Base-by-base conservation (phyloP, 306 rosid species). In the Cotoneaster glaucophyllus region DNA sequence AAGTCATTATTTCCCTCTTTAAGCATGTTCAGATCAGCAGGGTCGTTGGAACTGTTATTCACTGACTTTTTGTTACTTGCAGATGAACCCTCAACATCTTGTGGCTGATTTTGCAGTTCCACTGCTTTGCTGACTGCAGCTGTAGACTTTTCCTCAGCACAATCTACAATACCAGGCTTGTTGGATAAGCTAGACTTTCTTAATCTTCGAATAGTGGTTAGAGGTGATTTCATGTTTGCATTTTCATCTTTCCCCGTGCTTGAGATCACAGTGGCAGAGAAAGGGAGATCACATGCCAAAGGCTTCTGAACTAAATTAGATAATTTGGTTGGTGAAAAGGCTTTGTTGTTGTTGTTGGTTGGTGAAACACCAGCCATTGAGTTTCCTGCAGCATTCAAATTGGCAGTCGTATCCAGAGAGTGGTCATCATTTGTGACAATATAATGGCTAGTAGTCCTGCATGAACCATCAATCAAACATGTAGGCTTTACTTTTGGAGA, bases 31-130 rank as follows among this genome's bases (percentile, higher is more conserved):
- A 75, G 45, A 56, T 70, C 54, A 69, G 74, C 74, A 78, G 78
- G 75, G 68, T 82, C 85, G 32, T 81, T 31, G 43, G 83, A 76
- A 62, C 74, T 85, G 73, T 73, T 78, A 70, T 70, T 77, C 63
- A 52, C 71, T 18, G 73, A 66, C 75, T 54, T 78, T 65, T 78
- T 79, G 26, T 80, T 83, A 76, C 76, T 85, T 24, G 81, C 78
- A 71, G 88, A 77, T 75, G 82, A 59, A 73, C 64, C 77, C 67
- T 28, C 76, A 10, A 71, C 74, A 82, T 31, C 77, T 69, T 79
- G 70, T 61, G 75, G 63, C 52, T 45, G 74, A 76, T 82, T 75
- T 66, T 71, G 79, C 67, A 85, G 74, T 78, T 78, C 83, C 59
- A 74, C 74, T 69, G 34, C 72, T 22, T 78, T 34, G 50, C 73